Percentiles rank a stretch among this genome's conserved stretches.
Evolutionary conservation across 257 asterid species (phyloP).

Genomic region (Salvia splendens): DNA sequence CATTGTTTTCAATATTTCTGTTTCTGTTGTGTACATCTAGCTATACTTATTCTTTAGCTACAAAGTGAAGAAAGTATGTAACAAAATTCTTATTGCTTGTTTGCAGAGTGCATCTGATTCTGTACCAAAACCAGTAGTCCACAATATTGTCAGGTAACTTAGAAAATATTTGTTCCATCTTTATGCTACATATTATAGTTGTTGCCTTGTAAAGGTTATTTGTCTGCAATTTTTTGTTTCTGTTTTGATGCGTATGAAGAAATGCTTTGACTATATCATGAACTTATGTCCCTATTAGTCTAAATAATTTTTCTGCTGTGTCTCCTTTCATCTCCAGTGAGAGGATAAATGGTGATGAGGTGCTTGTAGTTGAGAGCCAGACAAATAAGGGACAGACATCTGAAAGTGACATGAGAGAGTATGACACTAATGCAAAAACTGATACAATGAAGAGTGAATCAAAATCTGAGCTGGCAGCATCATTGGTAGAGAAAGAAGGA

Average conservation of each 20-base stretch:
- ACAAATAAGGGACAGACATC: slow-evolving; percentile 42
- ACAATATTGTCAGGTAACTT: slow-evolving; percentile 43
- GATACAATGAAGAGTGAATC: slow-evolving; percentile 48
- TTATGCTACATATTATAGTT: slow-evolving; percentile 12
- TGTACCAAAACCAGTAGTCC: slow-evolving; percentile 39
- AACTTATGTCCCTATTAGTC: slow-evolving; percentile 19
- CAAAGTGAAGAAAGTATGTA: slow-evolving; percentile 24
- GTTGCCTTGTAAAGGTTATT: slow-evolving; percentile 20
- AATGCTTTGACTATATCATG: slow-evolving; percentile 22
- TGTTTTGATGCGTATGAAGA: not conserved
- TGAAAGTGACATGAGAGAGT: slow-evolving; percentile 45
- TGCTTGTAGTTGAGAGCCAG: slow-evolving; percentile 40
- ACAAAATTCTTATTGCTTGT: slow-evolving; percentile 26
- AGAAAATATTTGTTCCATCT: slow-evolving; percentile 7
- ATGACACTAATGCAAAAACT: slow-evolving; percentile 44
- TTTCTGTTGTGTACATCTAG: slow-evolving; percentile 13
- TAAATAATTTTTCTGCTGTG: slow-evolving; percentile 10
- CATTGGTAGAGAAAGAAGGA: slow-evolving; percentile 53
- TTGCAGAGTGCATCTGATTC: slow-evolving; percentile 48
- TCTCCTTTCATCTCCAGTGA: slow-evolving; percentile 48
- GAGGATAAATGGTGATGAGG: slow-evolving; percentile 44
- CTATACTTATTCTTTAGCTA: slow-evolving; percentile 22
- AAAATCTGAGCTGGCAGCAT: slow-evolving; percentile 49
- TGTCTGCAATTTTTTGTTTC: slow-evolving; percentile 4
- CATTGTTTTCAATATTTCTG: not conserved